Conservation (phyloP, 2,329 filamentous ascomycete species). For the Neopestalotiopsis rosae region DNA sequence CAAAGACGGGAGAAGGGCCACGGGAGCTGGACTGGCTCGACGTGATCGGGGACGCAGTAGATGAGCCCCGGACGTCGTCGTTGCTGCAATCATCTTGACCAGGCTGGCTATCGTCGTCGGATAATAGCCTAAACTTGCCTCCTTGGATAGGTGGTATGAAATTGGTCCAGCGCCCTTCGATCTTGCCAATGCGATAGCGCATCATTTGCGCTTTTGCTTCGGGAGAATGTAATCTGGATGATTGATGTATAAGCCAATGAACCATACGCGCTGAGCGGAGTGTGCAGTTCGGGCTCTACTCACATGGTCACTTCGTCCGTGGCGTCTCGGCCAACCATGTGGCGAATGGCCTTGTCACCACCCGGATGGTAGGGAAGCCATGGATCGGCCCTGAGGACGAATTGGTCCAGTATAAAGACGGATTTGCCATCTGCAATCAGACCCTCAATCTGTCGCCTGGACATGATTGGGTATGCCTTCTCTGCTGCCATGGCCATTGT, state of each 20-base stretch:
- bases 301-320: constrained; percentile 94
- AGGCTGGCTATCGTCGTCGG: constrained; percentile 35
- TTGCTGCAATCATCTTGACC: constrained; percentile 34
- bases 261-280: constrained; percentile 19
- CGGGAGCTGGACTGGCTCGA: constrained; percentile 61
- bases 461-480: constrained; percentile 54
- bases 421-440: constrained; percentile 82
- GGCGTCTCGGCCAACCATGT: constrained; percentile 93
- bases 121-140: constrained; percentile 69
- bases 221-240: constrained; percentile 77
- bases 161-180: constrained; percentile 84
- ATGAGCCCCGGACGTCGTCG: constrained; percentile 28
- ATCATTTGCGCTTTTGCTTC: constrained; percentile 80
- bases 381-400: constrained; percentile 84
- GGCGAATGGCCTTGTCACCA: constrained; percentile 86
- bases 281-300: constrained; percentile 38
- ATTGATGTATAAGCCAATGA: constrained; percentile 21
- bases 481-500: constrained; percentile 27
- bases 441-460: constrained; percentile 73
- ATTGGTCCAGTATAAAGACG: constrained; percentile 80
- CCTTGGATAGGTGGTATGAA: constrained; percentile 92
- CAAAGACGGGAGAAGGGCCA: constrained; percentile 56
- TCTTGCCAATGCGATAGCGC: constrained; percentile 80
- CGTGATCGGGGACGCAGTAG: constrained; percentile 31
- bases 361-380: constrained; percentile 93